A percentile compares a stretch with the other conserved stretches of the same genome.
Evolutionary conservation across 1,284 basidiomycete genomes (phyloP).

Genomic region (Moesziomyces globuligerus): DNA sequence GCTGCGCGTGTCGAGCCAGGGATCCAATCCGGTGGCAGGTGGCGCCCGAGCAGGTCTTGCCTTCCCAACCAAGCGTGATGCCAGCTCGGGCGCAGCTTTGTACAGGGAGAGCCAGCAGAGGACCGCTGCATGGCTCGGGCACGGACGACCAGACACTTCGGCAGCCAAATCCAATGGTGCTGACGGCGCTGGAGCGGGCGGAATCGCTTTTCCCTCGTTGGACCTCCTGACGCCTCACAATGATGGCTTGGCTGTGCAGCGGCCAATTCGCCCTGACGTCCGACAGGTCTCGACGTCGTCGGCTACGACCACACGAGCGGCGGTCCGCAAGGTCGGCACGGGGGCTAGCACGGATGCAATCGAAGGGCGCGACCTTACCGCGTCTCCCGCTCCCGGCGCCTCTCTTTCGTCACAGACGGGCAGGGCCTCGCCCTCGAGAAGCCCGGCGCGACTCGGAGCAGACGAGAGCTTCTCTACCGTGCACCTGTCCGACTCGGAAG

Average conservation of each 20-base stretch:
- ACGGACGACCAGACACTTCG: slow-evolving; percentile 3
- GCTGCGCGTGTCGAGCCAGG: background rate
- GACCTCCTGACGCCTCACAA: slow-evolving; percentile 23
- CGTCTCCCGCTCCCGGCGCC: background rate
- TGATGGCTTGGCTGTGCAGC: slow-evolving; percentile 14
- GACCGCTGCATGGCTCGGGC: slow-evolving; percentile 39
- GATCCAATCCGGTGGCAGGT: background rate
- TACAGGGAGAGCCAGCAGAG: slow-evolving; percentile 27
- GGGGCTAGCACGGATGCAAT: background rate
- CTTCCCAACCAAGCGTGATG: background rate
- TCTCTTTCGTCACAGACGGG: background rate
- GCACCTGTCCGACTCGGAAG: slow-evolving; percentile 38
- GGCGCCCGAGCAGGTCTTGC: background rate
- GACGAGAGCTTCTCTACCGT: slow-evolving; percentile 45
- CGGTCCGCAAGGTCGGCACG: slow-evolving; percentile 2
- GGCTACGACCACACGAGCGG: slow-evolving; percentile 28
- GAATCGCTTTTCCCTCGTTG: slow-evolving; percentile 44
- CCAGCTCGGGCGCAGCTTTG: slow-evolving; percentile 7
- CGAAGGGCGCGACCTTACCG: slow-evolving; percentile 13
- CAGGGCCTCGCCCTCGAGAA: slow-evolving; percentile 5
- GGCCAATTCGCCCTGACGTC: slow-evolving; percentile 21
- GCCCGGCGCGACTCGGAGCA: slow-evolving; percentile 13
- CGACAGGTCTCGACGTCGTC: slow-evolving; percentile 40
- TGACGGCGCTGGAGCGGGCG: slow-evolving; percentile 1
- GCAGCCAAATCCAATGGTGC: slow-evolving; percentile 1